These are phyloP conservation scores for Pseudonitzschia multiseries DNA, from an alignment of 108 stramenopile species.

Conservation along the genomic window DNA sequence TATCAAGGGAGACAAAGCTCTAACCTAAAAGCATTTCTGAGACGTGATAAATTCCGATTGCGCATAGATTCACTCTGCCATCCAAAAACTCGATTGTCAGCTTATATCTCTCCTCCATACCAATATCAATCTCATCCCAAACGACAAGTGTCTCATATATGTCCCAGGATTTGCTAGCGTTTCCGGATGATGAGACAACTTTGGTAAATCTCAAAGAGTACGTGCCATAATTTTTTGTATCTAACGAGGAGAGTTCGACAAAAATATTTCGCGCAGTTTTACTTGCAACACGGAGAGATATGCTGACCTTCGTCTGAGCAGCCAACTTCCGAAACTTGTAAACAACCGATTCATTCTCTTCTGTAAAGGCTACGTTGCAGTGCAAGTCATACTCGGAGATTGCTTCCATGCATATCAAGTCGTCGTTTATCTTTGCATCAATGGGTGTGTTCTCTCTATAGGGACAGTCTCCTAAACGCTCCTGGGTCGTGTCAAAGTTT, in stretches of 20 bases:
- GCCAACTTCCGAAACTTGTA: not conserved
- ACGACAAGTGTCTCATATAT: constrained; percentile 12
- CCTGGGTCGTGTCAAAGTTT: not conserved
- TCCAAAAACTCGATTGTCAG: constrained; percentile 5
- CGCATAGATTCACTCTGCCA: constrained; percentile 1
- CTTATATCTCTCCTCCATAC: not conserved
- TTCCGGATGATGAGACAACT: not conserved
- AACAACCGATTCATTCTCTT: not conserved
- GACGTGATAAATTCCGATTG: constrained; percentile 11
- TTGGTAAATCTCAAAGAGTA: not conserved
- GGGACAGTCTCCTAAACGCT: constrained; percentile 1
- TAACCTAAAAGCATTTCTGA: no score
- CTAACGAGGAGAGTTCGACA: not conserved
- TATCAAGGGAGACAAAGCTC: no score
- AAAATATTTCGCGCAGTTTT: not conserved
- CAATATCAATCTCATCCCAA: constrained; percentile 13
- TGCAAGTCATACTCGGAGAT: constrained; percentile 2
- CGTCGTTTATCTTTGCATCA: constrained; percentile 2
- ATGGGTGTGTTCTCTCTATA: constrained; percentile 8
- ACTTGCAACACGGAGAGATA: constrained; percentile 17
- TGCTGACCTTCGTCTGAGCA: not conserved
- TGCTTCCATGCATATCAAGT: constrained; percentile 17
- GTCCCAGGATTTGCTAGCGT: not conserved
- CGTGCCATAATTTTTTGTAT: not conserved
- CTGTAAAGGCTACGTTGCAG: constrained; percentile 13